These are phyloP conservation scores for Phaffia tasmanica DNA, from an alignment of 768 basidiomycete species.

Conservation along the genomic window DNA sequence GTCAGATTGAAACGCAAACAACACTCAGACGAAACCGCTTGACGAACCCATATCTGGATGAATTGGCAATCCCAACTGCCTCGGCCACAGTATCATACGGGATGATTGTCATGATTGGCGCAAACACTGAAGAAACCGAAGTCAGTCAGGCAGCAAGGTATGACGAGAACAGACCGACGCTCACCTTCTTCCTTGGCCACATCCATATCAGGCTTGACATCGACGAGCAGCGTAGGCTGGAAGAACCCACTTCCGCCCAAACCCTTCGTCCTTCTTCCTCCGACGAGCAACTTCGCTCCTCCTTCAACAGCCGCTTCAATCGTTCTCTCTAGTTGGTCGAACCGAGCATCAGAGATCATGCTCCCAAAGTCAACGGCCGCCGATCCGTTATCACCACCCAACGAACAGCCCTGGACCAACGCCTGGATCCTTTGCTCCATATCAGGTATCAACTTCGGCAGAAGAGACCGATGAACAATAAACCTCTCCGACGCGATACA, in stretches of 20 bases:
- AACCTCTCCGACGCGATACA: constrained; percentile 94
- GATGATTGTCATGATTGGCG: constrained; percentile 78
- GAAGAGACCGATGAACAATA: constrained; percentile 63
- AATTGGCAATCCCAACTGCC: constrained; percentile 77
- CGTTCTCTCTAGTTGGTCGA: constrained; percentile 52
- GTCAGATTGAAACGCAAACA: not conserved
- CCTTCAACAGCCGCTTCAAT: constrained; percentile 55
- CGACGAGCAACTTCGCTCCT: constrained; percentile 55
- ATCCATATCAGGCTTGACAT: constrained; percentile 57
- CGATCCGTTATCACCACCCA: constrained; percentile 39
- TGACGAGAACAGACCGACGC: constrained; percentile 33
- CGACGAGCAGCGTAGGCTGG: constrained; percentile 71
- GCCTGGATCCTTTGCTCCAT: constrained; percentile 45
- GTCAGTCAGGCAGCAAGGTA: not conserved
- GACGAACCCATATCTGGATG: constrained; percentile 50
- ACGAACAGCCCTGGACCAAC: constrained; percentile 63
- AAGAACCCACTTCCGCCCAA: constrained; percentile 68
- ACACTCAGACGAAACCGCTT: not conserved
- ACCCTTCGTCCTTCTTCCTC: constrained; percentile 49
- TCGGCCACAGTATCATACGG: constrained; percentile 73
- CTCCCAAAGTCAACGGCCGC: constrained; percentile 71
- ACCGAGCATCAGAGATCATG: constrained; percentile 68
- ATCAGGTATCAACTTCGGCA: constrained; percentile 1
- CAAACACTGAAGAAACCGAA: constrained; percentile 56
- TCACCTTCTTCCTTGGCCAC: constrained; percentile 70